phyloP scores from a whole-genome alignment of 768 basidiomycete species.

The Gloeophyllum trabeum region DNA sequence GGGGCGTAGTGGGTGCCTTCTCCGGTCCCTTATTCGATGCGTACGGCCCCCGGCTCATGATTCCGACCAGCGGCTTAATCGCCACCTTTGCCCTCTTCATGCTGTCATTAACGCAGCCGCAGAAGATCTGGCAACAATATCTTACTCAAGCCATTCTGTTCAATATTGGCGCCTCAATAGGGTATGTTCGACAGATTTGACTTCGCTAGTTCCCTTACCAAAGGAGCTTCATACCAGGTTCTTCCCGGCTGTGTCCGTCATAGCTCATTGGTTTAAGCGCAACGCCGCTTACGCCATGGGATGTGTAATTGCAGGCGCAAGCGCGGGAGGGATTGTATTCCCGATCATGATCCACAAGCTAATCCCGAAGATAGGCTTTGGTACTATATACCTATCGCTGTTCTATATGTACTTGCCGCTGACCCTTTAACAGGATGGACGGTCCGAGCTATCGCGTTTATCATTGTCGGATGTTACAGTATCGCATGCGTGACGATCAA shows the following conservation, averaged over 20 bases:
- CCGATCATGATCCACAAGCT: conserved; percentile 21
- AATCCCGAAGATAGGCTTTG: conserved; percentile 13
- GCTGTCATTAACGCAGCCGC: conserved; percentile 16
- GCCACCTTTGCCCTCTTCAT: conserved; percentile 12
- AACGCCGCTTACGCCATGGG: conserved; percentile 26
- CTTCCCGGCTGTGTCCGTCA: conserved; percentile 24
- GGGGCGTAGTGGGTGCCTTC: conserved; percentile 10
- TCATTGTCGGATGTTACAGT: conserved; percentile 11
- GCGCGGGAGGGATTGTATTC: conserved; percentile 26
- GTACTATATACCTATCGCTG: no score
- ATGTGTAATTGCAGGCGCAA: conserved; percentile 21
- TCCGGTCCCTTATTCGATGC: conserved; percentile 15
- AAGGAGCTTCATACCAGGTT: conserved; percentile 16
- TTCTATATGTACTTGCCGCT: neutral
- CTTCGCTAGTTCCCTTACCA: neutral
- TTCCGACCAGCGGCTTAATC: conserved; percentile 14
- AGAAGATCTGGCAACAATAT: conserved; percentile 18
- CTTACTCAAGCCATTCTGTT: conserved; percentile 18
- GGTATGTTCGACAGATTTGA: no score
- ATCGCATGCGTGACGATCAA: conserved; percentile 14
- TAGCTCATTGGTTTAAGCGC: conserved; percentile 25
- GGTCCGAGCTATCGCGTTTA: conserved; percentile 15
- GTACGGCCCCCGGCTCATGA: conserved; percentile 12
- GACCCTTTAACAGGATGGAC: conserved; percentile 14
- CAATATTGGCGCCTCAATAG: conserved; percentile 11